A percentile compares a stretch with the other conserved stretches of the same genome.
These are phyloP conservation scores for Heterobasidion irregulare DNA, from an alignment of 1,284 basidiomycete genomes.

Conservation along the genomic window DNA sequence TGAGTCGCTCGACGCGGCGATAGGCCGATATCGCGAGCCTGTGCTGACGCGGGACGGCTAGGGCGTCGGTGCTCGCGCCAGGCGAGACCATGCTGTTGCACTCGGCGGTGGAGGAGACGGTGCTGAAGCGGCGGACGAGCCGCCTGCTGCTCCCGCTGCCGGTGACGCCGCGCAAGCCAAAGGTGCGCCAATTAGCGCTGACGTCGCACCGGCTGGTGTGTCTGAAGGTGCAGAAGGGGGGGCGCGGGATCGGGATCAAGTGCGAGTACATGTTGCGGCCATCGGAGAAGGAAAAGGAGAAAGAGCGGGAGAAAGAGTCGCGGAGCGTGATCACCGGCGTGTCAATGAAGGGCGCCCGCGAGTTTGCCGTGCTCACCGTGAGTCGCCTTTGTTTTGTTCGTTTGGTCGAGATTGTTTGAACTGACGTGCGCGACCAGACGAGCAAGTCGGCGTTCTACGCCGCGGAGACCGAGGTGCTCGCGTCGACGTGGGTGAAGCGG, in stretches of 20 bases:
- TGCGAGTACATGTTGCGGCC: slow-evolving; percentile 36
- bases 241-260: slow-evolving; percentile 34
- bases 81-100: slow-evolving; percentile 43
- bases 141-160: slow-evolving; percentile 45
- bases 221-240: slow-evolving; percentile 36
- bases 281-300: slow-evolving; percentile 21
- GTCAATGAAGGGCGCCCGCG: slow-evolving; percentile 45
- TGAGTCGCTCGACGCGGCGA: slow-evolving; percentile 18
- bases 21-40: background rate
- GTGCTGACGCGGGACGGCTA: slow-evolving; percentile 12
- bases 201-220: slow-evolving; percentile 52
- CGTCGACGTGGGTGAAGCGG: slow-evolving; percentile 44
- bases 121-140: slow-evolving; percentile 51
- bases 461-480: slow-evolving; percentile 27
- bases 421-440: slow-evolving; percentile 25
- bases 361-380: slow-evolving; percentile 59
- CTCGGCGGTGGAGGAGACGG: slow-evolving; percentile 44
- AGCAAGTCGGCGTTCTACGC: slow-evolving; percentile 47
- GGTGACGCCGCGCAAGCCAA: slow-evolving; percentile 40
- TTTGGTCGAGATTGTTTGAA: background rate
- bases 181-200: slow-evolving; percentile 47
- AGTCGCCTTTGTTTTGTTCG: slow-evolving; percentile 13
- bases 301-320: slow-evolving; percentile 21
- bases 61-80: slow-evolving; percentile 31
- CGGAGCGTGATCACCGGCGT: slow-evolving; percentile 34